phyloP scores from a whole-genome alignment of 495 filamentous ascomycete species.

The Podospora conica region DNA sequence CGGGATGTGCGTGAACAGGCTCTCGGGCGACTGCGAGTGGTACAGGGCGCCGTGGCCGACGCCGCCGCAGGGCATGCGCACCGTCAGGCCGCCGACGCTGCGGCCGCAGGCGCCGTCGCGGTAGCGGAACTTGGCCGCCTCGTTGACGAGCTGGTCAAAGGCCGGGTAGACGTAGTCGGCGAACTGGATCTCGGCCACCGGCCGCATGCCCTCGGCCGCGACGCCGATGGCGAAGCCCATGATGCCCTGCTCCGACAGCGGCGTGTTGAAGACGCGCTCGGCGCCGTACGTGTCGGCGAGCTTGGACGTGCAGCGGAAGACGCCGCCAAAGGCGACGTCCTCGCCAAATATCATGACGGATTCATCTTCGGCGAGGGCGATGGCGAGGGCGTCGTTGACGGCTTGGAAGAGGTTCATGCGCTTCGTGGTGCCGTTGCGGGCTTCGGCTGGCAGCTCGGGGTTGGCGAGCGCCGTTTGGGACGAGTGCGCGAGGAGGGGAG shows the following conservation, averaged over 20 bases:
- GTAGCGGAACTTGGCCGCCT: slow-evolving; percentile 90
- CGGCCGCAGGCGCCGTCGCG: slow-evolving; percentile 67
- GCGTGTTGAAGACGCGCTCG: slow-evolving; percentile 94
- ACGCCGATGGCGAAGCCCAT: slow-evolving; percentile 88
- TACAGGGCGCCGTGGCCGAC: slow-evolving; percentile 97
- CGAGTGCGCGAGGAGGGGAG: slow-evolving; percentile 73
- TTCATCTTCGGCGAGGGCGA: slow-evolving; percentile 76
- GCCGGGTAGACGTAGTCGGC: slow-evolving; percentile 96
- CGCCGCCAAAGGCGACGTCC: slow-evolving; percentile 94
- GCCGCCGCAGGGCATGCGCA: slow-evolving; percentile 89
- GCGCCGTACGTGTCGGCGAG: slow-evolving; percentile 79
- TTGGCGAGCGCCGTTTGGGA: slow-evolving; percentile 62
- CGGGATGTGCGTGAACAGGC: slow-evolving; percentile 87
- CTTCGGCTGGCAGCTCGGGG: slow-evolving; percentile 55
- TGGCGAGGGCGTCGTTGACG: slow-evolving; percentile 81
- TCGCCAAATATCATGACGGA: slow-evolving; percentile 90
- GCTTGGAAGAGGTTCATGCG: slow-evolving; percentile 89
- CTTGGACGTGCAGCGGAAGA: slow-evolving; percentile 92
- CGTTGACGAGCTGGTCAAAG: slow-evolving; percentile 96
- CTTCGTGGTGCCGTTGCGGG: slow-evolving; percentile 64
- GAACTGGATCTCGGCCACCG: slow-evolving; percentile 95
- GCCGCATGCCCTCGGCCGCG: slow-evolving; percentile 85
- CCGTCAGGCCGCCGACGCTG: slow-evolving; percentile 71
- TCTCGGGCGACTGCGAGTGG: slow-evolving; percentile 90
- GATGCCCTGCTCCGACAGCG: slow-evolving; percentile 89